Evolutionary conservation across 129 eudicot species (phyloP).

Genomic region (Mikania micrantha): DNA sequence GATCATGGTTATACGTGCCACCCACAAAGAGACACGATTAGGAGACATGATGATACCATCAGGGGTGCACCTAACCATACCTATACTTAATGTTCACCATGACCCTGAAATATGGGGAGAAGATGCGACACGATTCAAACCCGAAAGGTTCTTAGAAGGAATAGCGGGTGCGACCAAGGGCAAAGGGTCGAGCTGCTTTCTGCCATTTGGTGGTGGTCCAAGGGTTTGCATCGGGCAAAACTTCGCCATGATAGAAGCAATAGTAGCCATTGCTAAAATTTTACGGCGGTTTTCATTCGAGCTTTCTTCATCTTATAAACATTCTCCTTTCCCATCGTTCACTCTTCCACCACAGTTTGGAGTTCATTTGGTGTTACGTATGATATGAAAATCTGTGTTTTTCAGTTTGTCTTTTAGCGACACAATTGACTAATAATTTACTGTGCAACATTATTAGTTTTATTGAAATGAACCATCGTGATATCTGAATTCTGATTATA

Average conservation of each 20-base stretch:
- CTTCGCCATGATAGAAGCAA: constrained; percentile 42
- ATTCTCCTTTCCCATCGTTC: constrained; percentile 27
- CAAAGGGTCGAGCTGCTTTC: constrained; percentile 13
- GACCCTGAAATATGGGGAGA: constrained; percentile 37
- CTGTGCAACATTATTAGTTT: no score
- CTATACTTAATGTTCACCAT: constrained; percentile 21
- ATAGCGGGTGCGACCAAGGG: constrained; percentile 26
- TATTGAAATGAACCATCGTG: no score
- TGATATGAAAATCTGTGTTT: not conserved
- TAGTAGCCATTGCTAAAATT: constrained; percentile 29
- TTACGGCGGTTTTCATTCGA: constrained; percentile 29
- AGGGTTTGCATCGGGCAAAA: constrained; percentile 40
- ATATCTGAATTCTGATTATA: no score
- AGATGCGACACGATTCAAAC: constrained; percentile 31
- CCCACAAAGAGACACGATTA: constrained; percentile 21
- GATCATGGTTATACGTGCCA: constrained; percentile 10
- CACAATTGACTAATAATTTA: not conserved
- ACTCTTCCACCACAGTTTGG: constrained; percentile 37
- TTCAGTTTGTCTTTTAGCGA: not conserved
- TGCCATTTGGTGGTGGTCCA: constrained; percentile 46
- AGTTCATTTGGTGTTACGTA: constrained; percentile 22
- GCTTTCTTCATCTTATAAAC: constrained; percentile 38
- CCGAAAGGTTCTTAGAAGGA: constrained; percentile 34
- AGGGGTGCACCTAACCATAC: constrained; percentile 16
- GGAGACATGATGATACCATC: constrained; percentile 27